phyloP scores from a whole-genome alignment of 2,329 filamentous ascomycete genomes.

The Dactylellina drechsleri region DNA sequence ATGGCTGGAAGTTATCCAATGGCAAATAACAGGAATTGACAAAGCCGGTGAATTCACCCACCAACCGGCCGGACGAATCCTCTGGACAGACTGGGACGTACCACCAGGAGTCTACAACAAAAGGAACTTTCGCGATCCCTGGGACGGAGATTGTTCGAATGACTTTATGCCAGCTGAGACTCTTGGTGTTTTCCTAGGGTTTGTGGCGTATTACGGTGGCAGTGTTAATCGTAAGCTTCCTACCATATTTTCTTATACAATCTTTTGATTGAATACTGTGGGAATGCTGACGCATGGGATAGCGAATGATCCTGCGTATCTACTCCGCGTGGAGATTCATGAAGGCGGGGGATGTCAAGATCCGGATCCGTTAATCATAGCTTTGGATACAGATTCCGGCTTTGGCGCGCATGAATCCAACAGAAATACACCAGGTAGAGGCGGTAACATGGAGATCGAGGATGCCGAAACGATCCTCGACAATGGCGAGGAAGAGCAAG shows the following conservation, averaged over 20 bases:
- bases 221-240: slow-evolving; percentile 42
- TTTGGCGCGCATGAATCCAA: not conserved
- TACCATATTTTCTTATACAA: not conserved
- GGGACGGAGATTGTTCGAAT: slow-evolving; percentile 29
- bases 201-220: slow-evolving; percentile 13
- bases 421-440: not conserved
- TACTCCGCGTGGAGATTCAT: slow-evolving; percentile 43
- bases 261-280: too few species aligned
- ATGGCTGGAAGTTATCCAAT: slow-evolving; percentile 23
- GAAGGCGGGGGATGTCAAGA: slow-evolving; percentile 29
- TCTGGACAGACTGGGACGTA: slow-evolving; percentile 32
- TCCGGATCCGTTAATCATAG: slow-evolving; percentile 20
- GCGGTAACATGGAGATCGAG: slow-evolving; percentile 2
- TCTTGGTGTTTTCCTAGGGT: slow-evolving; percentile 3
- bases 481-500: not conserved
- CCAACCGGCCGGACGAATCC: not conserved
- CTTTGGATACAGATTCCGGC: slow-evolving; percentile 15
- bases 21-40: not conserved
- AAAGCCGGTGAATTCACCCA: not conserved
- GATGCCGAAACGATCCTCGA: not conserved
- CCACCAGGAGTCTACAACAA: not conserved
- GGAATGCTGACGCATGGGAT: not conserved
- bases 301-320: slow-evolving; percentile 14
- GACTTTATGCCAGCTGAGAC: slow-evolving; percentile 7
- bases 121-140: slow-evolving; percentile 14